These are phyloP conservation scores for Gentiana dahurica DNA, from an alignment of 257 asterid genomes.

Conservation along the genomic window DNA sequence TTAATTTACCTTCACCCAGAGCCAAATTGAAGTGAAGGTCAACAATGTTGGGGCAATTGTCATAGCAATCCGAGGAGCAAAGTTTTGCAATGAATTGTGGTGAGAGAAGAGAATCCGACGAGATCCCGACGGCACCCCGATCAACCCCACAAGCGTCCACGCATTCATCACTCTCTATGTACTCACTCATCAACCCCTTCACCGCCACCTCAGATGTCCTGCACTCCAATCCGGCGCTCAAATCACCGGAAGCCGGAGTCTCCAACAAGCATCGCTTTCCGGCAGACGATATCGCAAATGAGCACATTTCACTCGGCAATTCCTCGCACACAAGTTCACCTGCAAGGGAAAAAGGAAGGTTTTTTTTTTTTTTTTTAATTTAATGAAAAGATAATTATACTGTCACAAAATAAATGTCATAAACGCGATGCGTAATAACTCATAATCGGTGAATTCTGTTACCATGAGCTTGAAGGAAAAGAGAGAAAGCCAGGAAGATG, in stretches of 20 bases:
- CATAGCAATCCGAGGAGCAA: slow-evolving; percentile 57
- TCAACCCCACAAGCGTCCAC: slow-evolving; percentile 55
- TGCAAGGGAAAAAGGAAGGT: slow-evolving; percentile 3
- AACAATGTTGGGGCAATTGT: slow-evolving; percentile 55
- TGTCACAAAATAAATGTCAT: no score
- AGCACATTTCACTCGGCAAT: slow-evolving; percentile 37
- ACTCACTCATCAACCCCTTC: slow-evolving; percentile 33
- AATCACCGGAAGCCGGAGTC: slow-evolving; percentile 21
- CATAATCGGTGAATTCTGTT: no score
- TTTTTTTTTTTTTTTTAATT: no score
- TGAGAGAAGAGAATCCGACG: slow-evolving; percentile 58
- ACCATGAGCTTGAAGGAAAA: no score
- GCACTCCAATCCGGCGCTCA: slow-evolving; percentile 35
- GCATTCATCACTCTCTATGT: slow-evolving; percentile 58
- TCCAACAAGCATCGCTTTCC: slow-evolving; percentile 66
- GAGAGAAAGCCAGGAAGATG: no score
- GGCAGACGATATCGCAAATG: slow-evolving; percentile 51
- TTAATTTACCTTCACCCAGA: slow-evolving; percentile 56
- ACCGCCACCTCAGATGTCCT: slow-evolving; percentile 52
- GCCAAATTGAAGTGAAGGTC: slow-evolving; percentile 70
- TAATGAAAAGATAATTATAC: no score
- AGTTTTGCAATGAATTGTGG: slow-evolving; percentile 42
- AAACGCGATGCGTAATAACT: no score
- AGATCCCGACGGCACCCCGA: slow-evolving; percentile 59
- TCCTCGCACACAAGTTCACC: slow-evolving; percentile 55